Base-by-base conservation (phyloP, 2,329 filamentous ascomycete species). In the Trichothecium roseum region DNA sequence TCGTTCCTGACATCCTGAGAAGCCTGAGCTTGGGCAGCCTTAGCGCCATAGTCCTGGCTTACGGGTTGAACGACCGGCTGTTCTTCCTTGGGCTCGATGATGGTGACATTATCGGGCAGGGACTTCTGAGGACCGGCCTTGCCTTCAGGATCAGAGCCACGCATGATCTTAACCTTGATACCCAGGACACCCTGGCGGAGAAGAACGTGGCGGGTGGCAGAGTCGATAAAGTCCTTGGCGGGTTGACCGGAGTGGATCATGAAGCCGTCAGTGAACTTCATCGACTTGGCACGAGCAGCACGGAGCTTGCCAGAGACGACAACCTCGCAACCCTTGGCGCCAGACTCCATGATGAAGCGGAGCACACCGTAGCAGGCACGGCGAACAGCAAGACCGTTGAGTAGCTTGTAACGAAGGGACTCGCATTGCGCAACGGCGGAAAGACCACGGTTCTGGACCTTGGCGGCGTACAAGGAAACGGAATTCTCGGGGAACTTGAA, bases 111-210 rank as follows among this genome's bases (percentile, higher is more conserved):
- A 68, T 98, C 91, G 54, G 91, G 91, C 49, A 98, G 85, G 52
- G 87, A 81, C 81, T 96, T 95, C 72, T 88, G 85, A 56, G 89
- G 88, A 53, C 91, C 87, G 58, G 86, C 80, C 82, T 98, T 98
- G 81, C 91, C 91, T 72, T 96, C 87, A 65, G 91, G 91, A 75
- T 98, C 91, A 55, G 86, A 91, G 63, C 91, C 91, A 66, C 93
- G 88, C 91, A 98, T 98, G 74, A 98, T 98, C 88, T 98, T 98
- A 70, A 98, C 91, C 81, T 98, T 98, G 76, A 98, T 98, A 74
- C 91, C 91, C 51, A 98, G 77, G 51, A 98, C 91, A 84, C 91
- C 91, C 78, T 98, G 91, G 72, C 93, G 85, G 68, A 98, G 88
- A 52, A 98, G 87, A 58, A 98, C 91, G 85, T 98, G 91, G 58